Conservation (phyloP, 169 alveolate species). For the Plasmodium relictum region DNA sequence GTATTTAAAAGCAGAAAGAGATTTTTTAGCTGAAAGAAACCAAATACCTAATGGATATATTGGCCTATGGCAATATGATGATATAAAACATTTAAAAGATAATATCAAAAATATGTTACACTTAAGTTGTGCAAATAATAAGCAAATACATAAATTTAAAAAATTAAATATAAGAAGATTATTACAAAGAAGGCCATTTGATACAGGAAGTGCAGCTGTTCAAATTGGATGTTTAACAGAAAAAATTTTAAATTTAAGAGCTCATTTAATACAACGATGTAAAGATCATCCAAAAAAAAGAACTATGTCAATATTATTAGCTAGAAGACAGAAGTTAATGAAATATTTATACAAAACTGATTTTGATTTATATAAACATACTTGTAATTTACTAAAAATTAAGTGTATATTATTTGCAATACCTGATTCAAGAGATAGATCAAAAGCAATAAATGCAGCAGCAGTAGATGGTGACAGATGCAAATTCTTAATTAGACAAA, state of each 20-base stretch:
- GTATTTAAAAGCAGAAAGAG: slow-evolving; percentile 90
- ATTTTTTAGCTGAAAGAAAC: slow-evolving; percentile 88
- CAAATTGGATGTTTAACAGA: slow-evolving; percentile 90
- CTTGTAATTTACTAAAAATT: slow-evolving; percentile 86
- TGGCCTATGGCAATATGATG: slow-evolving; percentile 88
- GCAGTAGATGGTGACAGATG: slow-evolving; percentile 92
- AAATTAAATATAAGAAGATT: slow-evolving; percentile 82
- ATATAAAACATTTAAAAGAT: slow-evolving; percentile 81
- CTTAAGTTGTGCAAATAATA: slow-evolving; percentile 82
- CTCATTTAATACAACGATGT: slow-evolving; percentile 86
- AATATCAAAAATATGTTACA: slow-evolving; percentile 80
- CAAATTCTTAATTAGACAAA: slow-evolving; percentile 89
- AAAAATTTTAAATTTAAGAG: slow-evolving; percentile 88
- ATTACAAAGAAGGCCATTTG: slow-evolving; percentile 88
- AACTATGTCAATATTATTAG: slow-evolving; percentile 88
- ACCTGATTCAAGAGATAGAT: slow-evolving; percentile 91
- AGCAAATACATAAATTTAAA: slow-evolving; percentile 77
- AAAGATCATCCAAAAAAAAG: slow-evolving; percentile 88
- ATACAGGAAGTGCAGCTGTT: slow-evolving; percentile 87
- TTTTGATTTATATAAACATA: slow-evolving; percentile 86
- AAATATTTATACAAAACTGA: slow-evolving; percentile 88
- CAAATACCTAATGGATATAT: slow-evolving; percentile 86
- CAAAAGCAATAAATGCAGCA: slow-evolving; percentile 87
- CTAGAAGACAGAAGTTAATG: slow-evolving; percentile 88
- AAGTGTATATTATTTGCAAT: slow-evolving; percentile 89